These are phyloP conservation scores for Talaromyces verruculosus DNA, from an alignment of 2,329 filamentous ascomycete genomes.

Conservation along the genomic window DNA sequence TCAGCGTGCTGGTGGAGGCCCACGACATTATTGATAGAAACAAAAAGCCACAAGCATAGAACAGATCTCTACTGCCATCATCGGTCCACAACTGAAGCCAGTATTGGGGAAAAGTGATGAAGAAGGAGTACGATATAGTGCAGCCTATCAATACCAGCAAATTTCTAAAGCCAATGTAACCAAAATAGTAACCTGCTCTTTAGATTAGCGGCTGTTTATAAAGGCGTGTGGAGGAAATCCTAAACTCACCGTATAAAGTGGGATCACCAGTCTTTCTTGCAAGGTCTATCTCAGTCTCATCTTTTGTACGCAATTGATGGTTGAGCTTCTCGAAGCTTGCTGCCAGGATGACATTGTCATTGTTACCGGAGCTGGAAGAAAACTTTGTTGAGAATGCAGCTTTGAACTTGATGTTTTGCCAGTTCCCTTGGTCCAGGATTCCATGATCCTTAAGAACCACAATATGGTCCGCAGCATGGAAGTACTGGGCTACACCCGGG, in stretches of 20 bases:
- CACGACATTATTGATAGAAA: not conserved
- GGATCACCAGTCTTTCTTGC: constrained; percentile 15
- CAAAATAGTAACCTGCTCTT: constrained; percentile 11
- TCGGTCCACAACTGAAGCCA: constrained; percentile 18
- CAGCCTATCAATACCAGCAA: not conserved
- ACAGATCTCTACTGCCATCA: not conserved
- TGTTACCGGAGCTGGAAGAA: not conserved
- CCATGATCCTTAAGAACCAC: not conserved
- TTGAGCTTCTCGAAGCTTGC: constrained; percentile 6
- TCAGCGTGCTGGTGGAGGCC: not conserved
- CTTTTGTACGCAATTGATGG: constrained; percentile 8
- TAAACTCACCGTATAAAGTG: constrained; percentile 12
- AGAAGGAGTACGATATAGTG: constrained; percentile 14
- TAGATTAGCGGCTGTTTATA: not conserved
- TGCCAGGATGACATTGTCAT: not conserved
- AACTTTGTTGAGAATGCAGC: not conserved
- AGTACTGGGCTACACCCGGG: not conserved
- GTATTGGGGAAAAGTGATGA: constrained; percentile 14
- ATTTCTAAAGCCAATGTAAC: not conserved
- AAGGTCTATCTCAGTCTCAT: constrained; percentile 13
- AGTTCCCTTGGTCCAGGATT: constrained; percentile 12
- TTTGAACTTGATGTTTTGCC: not conserved
- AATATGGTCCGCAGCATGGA: constrained; percentile 5
- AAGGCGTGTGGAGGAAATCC: too few species aligned
- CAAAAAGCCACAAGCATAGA: constrained; percentile 12